Percentiles rank a stretch among this genome's conserved stretches.
Conservation (phyloP, 768 basidiomycete species). For the Leccinellum albellum region DNA sequence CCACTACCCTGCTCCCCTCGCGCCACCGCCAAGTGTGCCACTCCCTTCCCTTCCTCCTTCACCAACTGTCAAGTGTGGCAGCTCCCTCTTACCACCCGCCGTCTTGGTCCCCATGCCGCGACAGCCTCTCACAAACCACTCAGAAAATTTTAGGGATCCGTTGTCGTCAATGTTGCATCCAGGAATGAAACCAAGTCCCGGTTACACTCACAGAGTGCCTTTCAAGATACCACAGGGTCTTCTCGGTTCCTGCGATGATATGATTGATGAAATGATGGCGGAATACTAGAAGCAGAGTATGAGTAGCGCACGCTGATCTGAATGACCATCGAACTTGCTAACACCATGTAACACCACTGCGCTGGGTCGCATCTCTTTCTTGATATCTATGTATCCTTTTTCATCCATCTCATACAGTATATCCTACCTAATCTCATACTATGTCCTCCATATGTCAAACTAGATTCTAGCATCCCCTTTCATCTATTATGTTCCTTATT, state of each 20-base stretch:
- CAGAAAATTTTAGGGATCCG: background rate
- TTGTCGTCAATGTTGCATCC: constrained; percentile 1
- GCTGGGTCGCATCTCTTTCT: constrained; percentile 14
- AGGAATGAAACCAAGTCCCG: constrained; percentile 7
- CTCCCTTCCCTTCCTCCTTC: constrained; percentile 28
- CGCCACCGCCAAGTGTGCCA: constrained; percentile 27
- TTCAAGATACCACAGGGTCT: constrained; percentile 7
- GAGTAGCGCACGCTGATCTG: constrained; percentile 13
- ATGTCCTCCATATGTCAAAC: background rate
- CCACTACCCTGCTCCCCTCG: constrained; percentile 28
- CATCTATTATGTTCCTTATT: background rate
- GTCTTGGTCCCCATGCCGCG: constrained; percentile 16
- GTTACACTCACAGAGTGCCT: constrained; percentile 9
- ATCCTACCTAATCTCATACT: constrained; percentile 13
- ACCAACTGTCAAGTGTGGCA: constrained; percentile 14
- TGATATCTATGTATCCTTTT: constrained; percentile 1
- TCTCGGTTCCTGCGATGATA: constrained; percentile 1
- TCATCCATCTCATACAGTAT: constrained; percentile 10
- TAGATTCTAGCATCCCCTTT: background rate
- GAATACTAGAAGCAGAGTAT: constrained; percentile 14
- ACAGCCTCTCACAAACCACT: constrained; percentile 12
- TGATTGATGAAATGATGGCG: constrained; percentile 19
- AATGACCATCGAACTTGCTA: background rate
- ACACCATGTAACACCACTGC: constrained; percentile 1
- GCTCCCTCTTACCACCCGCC: constrained; percentile 18